A percentile compares a stretch with the other conserved stretches of the same genome.
These are phyloP conservation scores for Trichomonas vaginalis DNA, from an alignment of 208 protist species.

Conservation along the genomic window DNA sequence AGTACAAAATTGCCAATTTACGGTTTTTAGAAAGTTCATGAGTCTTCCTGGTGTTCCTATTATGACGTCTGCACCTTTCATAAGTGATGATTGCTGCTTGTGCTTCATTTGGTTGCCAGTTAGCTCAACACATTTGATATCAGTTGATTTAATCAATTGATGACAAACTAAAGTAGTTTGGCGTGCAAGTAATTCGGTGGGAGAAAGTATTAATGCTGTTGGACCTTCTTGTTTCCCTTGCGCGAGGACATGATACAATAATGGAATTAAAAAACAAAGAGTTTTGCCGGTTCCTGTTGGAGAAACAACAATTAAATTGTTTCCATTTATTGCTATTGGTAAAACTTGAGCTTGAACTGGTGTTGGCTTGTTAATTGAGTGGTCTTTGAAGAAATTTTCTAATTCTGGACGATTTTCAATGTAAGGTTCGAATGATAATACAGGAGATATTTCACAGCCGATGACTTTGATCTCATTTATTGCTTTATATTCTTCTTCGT, in stretches of 20 bases:
- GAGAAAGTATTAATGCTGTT: not conserved
- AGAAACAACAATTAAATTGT: constrained; percentile 81
- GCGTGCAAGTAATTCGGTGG: not conserved
- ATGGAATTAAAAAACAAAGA: constrained; percentile 85
- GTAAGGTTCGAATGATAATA: not conserved
- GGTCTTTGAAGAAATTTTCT: not conserved
- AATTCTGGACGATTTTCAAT: not conserved
- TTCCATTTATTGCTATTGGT: constrained; percentile 26
- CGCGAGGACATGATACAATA: constrained; percentile 49
- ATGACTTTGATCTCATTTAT: not conserved
- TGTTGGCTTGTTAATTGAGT: constrained; percentile 19
- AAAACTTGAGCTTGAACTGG: constrained; percentile 33
- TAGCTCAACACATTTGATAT: not conserved
- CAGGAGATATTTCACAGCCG: not conserved
- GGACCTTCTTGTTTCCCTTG: not conserved
- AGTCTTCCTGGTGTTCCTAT: constrained; percentile 7
- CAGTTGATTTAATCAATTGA: not conserved
- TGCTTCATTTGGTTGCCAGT: not conserved
- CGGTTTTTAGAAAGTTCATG: not conserved
- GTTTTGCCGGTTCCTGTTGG: constrained; percentile 98
- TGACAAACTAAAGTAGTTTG: not conserved
- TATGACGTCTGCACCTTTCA: not conserved
- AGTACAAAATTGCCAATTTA: not conserved
- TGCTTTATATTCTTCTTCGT: not conserved
- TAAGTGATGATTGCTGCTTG: not conserved